These are phyloP conservation scores for Mycena albidolilacea DNA, from an alignment of 768 basidiomycete genomes.

Conservation along the genomic window DNA sequence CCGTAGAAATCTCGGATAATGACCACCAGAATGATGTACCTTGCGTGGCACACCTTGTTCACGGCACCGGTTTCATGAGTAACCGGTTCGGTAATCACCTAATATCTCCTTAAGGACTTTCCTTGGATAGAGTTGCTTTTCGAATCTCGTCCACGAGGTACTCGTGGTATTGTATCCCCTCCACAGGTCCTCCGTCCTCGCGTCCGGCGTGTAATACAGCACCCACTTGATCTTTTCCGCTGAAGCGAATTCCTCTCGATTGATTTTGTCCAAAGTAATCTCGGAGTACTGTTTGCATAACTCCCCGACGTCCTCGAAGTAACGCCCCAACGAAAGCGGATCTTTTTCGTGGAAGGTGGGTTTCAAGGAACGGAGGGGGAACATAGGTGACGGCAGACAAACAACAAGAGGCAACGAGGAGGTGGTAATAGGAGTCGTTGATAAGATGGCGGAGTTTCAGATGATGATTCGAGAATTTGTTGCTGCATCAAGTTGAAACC, in stretches of 20 bases:
- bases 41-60: too few relatives aligned
- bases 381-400: background rate
- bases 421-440: too few relatives aligned
- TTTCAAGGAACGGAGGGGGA: conserved; percentile 9
- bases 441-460: too few relatives aligned
- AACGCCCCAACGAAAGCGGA: conserved; percentile 6
- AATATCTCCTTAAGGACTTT: too few relatives aligned
- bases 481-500: too few relatives aligned
- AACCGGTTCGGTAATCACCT: too few relatives aligned
- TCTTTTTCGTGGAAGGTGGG: conserved; percentile 9
- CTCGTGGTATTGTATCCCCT: background rate
- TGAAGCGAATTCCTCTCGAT: too few relatives aligned
- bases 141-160: background rate
- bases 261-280: background rate
- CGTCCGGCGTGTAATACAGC: conserved; percentile 8
- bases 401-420: too few relatives aligned
- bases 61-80: too few relatives aligned
- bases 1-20: too few relatives aligned
- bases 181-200: conserved; percentile 13
- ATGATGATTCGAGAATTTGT: too few relatives aligned
- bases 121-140: background rate
- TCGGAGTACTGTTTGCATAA: background rate
- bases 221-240: background rate
- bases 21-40: too few relatives aligned
- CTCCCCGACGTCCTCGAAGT: conserved; percentile 20